These are phyloP conservation scores for Yamadazyma scolyti DNA, from an alignment of 805 yeast species.

Conservation along the genomic window DNA sequence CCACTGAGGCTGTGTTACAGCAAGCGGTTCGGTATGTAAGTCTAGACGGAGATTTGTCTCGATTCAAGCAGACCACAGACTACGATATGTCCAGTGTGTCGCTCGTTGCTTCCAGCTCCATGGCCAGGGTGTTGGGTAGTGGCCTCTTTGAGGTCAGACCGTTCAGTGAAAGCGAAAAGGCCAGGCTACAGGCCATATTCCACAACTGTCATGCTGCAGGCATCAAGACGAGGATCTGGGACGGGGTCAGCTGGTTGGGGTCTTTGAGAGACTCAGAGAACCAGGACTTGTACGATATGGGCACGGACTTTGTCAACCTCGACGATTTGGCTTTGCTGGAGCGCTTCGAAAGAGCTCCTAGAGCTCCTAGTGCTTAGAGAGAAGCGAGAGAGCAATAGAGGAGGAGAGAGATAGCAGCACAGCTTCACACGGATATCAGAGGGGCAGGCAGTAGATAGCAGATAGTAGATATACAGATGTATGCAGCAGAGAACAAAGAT, in stretches of 20 bases:
- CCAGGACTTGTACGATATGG: constrained; percentile 44
- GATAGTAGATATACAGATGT: no score
- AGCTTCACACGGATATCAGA: no score
- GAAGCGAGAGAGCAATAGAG: no score
- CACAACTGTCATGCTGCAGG: constrained; percentile 46
- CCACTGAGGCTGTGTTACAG: constrained; percentile 25
- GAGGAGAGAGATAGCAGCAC: no score
- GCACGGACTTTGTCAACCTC: constrained; percentile 58
- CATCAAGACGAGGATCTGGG: constrained; percentile 65
- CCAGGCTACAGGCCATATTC: constrained; percentile 20
- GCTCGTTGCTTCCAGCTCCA: constrained; percentile 42
- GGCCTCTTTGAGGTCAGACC: constrained; percentile 22
- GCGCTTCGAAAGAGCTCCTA: no score
- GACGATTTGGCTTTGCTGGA: constrained; percentile 45
- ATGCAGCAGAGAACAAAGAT: no score
- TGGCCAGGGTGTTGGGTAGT: constrained; percentile 23
- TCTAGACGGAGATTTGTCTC: constrained; percentile 49
- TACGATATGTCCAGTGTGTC: constrained; percentile 26
- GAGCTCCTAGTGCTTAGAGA: no score
- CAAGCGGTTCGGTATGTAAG: constrained; percentile 36
- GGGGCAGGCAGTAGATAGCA: no score
- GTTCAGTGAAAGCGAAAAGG: constrained; percentile 33
- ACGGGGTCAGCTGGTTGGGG: constrained; percentile 63
- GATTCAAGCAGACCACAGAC: constrained; percentile 19
- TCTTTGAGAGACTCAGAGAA: constrained; percentile 42